Evolutionary conservation across 768 basidiomycete genomes (phyloP).

Genomic region (Psilocybe cubensis): DNA sequence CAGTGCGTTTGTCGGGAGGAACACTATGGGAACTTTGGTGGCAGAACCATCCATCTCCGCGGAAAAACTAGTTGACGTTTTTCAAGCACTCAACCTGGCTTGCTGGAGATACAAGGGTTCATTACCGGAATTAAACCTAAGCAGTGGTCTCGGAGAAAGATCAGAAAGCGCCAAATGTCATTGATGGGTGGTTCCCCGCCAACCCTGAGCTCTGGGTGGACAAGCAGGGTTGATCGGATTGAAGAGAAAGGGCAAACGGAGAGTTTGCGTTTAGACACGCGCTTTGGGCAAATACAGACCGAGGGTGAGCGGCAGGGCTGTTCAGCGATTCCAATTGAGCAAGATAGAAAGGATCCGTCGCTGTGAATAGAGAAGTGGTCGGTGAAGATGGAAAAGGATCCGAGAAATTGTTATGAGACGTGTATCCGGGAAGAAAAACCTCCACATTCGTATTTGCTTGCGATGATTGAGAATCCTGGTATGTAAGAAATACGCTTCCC

Average conservation of each 20-base stretch:
- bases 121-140: neutral
- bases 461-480: neutral
- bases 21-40: neutral
- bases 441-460: neutral
- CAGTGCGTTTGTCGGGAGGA: no score
- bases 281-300: slow-evolving; percentile 11
- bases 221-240: neutral
- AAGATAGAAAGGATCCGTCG: slow-evolving; percentile 14
- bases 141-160: neutral
- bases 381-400: slow-evolving; percentile 7
- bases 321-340: slow-evolving; percentile 9
- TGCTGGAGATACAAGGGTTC: neutral
- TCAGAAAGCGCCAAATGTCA: neutral
- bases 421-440: neutral
- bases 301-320: neutral
- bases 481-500: neutral
- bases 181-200: neutral
- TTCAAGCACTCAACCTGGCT: neutral
- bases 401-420: neutral
- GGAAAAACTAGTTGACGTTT: no score
- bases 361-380: slow-evolving; percentile 4
- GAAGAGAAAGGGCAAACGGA: neutral
- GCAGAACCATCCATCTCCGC: no score
- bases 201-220: neutral
- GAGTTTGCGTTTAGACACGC: slow-evolving; percentile 6